Evolutionary conservation across 2,329 filamentous ascomycete species (phyloP), one percentile per base, ranked within the genome.

Genomic region (Exserohilum turcica): DNA sequence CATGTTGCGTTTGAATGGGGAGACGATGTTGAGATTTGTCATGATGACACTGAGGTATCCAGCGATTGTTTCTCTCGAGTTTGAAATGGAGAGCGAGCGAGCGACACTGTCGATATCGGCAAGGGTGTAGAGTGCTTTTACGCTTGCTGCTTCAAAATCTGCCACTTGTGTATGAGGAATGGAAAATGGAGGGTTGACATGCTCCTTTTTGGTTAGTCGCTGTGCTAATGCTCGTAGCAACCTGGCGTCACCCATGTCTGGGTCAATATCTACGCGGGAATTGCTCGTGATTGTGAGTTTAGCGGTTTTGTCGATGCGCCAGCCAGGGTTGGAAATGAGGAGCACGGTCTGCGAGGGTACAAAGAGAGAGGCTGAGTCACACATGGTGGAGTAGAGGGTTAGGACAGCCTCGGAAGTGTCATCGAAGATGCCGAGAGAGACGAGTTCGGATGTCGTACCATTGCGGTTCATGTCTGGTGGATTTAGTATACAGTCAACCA

Each of bases 351-450:
- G 64, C 31, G 77, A 80, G 3, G 82, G 76, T 4, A 66, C 54
- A 78, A 82, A 84, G 2, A 65, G 48, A 5, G 74, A 69, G 2
- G 77, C 75, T 0, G 79, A 81, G 28, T 70, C 63, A 44, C 79
- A 76, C 39, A 80, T 72, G n/a, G 79, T 76, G 31, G 78, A 78
- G 79, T 83, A 86, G 4, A 86, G 71, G 13, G 78, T 83, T n/a
- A 86, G 70, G 2, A 76, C 72, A 4, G 79, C 79, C 54, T 79
- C 78, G 1, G 77, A 78, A 0, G 83, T 86, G 60, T 86, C 79
- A 64, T 87, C 85, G 60, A 84, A 84, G 8, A 86, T 70, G 4
- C 75, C 72, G 3, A 86, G 68, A 39, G 82, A 81, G 21, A 81
- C 64, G 10, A 83, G 73, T 27, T 81, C 76, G 0, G 76, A 72